Conservation (phyloP, 306 rosid species). For the Hippophae gyantsensis region DNA sequence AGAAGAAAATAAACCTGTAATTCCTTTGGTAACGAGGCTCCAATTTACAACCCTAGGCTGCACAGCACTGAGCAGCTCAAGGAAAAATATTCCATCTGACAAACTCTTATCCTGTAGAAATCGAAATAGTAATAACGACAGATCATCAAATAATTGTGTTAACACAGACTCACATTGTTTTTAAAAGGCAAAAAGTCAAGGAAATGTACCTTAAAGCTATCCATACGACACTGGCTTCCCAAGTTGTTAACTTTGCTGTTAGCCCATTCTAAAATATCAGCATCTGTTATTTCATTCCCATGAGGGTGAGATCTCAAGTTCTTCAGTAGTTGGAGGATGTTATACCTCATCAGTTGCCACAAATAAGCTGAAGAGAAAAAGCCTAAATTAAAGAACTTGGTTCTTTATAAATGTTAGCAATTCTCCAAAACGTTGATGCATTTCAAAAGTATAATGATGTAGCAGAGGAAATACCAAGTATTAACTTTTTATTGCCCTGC, state of each 20-base stretch:
- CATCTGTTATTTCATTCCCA: constrained; percentile 84
- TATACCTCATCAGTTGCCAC: constrained; percentile 96
- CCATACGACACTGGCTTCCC: constrained; percentile 65
- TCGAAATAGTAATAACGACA: not conserved
- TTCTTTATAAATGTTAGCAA: no score
- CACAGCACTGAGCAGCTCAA: constrained; percentile 88
- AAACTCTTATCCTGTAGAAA: constrained; percentile 66
- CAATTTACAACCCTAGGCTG: constrained; percentile 84
- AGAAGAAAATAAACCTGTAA: constrained; percentile 45
- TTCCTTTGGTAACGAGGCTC: constrained; percentile 88
- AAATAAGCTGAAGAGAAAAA: constrained; percentile 56
- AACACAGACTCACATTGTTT: no score
- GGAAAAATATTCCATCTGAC: constrained; percentile 84
- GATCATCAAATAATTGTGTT: not conserved
- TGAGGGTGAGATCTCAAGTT: constrained; percentile 89
- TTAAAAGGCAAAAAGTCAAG: no score
- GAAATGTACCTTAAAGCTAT: constrained; percentile 64
- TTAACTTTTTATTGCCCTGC: constrained; percentile 84
- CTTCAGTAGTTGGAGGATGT: constrained; percentile 78
- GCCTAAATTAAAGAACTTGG: constrained; percentile 1
- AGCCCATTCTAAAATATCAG: constrained; percentile 91
- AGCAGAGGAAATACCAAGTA: constrained; percentile 51
- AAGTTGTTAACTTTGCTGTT: constrained; percentile 65
- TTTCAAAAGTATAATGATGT: not conserved
- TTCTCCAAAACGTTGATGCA: no score